Conservation (phyloP, 352 stramenopile species). For the Sclerospora graminicola region DNA sequence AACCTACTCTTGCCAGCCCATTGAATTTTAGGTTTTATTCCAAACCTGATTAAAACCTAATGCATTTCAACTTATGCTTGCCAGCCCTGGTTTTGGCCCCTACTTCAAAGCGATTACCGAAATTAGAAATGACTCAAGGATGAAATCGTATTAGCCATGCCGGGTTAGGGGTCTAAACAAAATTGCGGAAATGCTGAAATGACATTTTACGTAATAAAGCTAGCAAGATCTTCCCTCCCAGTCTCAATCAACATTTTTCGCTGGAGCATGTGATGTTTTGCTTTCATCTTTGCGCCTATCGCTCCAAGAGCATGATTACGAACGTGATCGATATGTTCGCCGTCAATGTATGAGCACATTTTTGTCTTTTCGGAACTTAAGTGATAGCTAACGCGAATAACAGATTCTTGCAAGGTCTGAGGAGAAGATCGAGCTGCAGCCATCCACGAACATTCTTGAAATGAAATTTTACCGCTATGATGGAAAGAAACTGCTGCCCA, state of each 20-base stretch:
- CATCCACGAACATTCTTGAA: conserved; percentile 19
- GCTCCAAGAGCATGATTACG: conserved; percentile 16
- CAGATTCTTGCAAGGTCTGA: conserved; percentile 8
- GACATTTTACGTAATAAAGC: conserved; percentile 15
- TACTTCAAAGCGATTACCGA: too few relatives aligned
- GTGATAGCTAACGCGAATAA: conserved; percentile 14
- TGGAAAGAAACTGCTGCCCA: conserved; percentile 23
- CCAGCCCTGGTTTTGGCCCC: too few relatives aligned
- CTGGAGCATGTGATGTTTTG: conserved; percentile 15
- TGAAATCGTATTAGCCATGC: too few relatives aligned
- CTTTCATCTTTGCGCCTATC: conserved; percentile 19
- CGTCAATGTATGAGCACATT: conserved; percentile 17
- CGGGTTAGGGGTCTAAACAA: too few relatives aligned
- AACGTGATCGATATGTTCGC: conserved; percentile 21
- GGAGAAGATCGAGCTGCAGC: conserved; percentile 8
- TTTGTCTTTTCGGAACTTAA: conserved; percentile 12
- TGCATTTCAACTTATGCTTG: too few relatives aligned
- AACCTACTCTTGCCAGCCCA: too few relatives aligned
- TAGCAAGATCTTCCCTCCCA: conserved; percentile 12
- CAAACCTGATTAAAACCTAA: too few relatives aligned
- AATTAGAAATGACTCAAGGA: too few relatives aligned
- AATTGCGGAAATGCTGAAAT: too few relatives aligned
- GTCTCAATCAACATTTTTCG: conserved; percentile 18
- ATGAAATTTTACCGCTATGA: conserved; percentile 19
- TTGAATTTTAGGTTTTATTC: too few relatives aligned